Conservation (phyloP, 768 basidiomycete genomes). For the Pleurotus citrinopileatus region DNA sequence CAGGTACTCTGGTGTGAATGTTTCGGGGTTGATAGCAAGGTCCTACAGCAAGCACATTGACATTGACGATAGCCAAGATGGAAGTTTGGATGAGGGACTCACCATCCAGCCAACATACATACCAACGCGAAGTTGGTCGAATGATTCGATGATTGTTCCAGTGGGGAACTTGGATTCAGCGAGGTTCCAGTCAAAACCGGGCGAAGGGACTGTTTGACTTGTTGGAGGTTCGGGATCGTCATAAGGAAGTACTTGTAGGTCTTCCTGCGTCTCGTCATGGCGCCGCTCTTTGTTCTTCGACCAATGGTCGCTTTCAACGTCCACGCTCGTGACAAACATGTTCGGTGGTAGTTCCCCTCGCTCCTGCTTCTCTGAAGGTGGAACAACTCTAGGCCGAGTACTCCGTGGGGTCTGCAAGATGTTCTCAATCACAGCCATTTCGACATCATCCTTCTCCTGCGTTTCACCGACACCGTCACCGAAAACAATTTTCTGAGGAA, state of each 20-base stretch:
- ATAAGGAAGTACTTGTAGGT: slow-evolving; percentile 8
- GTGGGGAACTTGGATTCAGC: slow-evolving; percentile 31
- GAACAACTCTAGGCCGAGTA: slow-evolving; percentile 39
- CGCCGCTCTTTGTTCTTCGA: slow-evolving; percentile 32
- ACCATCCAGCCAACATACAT: slow-evolving; percentile 51
- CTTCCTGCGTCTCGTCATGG: slow-evolving; percentile 19
- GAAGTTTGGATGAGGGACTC: slow-evolving; percentile 10
- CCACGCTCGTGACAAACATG: slow-evolving; percentile 69
- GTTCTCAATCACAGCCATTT: slow-evolving; percentile 55
- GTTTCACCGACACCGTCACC: slow-evolving; percentile 47
- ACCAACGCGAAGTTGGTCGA: slow-evolving; percentile 26
- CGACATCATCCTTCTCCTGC: slow-evolving; percentile 51
- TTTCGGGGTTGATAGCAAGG: slow-evolving; percentile 55
- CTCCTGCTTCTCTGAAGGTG: slow-evolving; percentile 61
- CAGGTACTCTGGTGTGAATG: slow-evolving; percentile 58
- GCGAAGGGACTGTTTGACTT: neutral
- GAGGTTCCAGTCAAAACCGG: slow-evolving; percentile 33
- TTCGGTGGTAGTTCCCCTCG: slow-evolving; percentile 51
- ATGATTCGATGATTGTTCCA: slow-evolving; percentile 19
- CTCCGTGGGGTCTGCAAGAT: slow-evolving; percentile 47
- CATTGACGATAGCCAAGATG: neutral
- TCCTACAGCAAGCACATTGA: slow-evolving; percentile 32
- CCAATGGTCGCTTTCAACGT: slow-evolving; percentile 56
- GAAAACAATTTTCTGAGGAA: slow-evolving; percentile 56
- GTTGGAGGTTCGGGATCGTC: neutral